Evolutionary conservation across 169 alveolate genomes (phyloP).

Genomic region (Amoebophrya sp.): DNA sequence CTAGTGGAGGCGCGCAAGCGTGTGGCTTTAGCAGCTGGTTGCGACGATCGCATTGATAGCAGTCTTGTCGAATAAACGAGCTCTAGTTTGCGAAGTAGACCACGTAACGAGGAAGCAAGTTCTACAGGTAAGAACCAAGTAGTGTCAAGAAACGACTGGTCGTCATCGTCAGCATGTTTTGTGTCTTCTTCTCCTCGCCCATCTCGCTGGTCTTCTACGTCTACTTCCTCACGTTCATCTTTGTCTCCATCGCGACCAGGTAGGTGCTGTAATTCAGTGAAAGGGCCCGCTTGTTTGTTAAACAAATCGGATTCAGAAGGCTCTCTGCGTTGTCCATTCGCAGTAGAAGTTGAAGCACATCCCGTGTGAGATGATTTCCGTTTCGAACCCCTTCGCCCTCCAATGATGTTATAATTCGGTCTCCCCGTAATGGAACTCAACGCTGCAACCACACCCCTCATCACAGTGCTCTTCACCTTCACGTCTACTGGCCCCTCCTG

Average conservation of each 20-base stretch:
- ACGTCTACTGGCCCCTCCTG: constrained; percentile 12
- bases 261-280: no score
- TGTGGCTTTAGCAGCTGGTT: not conserved
- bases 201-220: not conserved
- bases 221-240: not conserved
- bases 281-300: not conserved
- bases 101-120: not conserved
- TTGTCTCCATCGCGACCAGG: not conserved
- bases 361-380: no score
- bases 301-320: not conserved
- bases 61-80: not conserved
- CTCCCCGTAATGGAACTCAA: not conserved
- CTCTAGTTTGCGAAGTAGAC: not conserved
- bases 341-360: not conserved
- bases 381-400: not conserved
- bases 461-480: not conserved
- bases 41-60: not conserved
- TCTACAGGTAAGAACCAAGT: no score
- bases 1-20: not conserved
- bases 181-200: no score
- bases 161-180: not conserved
- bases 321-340: not conserved
- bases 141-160: no score
- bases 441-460: not conserved
- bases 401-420: not conserved